Conservation (phyloP, 2,329 filamentous ascomycete species). For the Phaeosphaeriaceae sp. region DNA sequence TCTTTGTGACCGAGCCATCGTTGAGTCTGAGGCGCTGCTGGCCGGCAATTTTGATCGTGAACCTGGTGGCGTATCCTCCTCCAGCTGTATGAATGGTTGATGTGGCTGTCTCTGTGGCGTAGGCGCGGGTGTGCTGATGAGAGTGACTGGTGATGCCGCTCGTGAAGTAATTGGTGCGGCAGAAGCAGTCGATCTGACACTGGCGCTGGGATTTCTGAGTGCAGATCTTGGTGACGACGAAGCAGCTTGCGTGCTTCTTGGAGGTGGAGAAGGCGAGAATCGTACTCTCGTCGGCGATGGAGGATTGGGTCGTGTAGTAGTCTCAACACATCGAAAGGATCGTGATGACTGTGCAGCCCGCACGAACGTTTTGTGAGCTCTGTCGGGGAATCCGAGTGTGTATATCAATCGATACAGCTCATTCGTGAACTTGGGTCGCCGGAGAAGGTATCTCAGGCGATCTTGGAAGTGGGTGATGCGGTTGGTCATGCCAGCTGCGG, state of each 20-base stretch:
- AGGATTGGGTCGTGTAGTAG: not conserved
- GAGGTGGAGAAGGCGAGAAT: not conserved
- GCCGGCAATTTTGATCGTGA: not conserved
- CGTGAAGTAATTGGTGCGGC: not conserved
- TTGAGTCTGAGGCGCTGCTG: not conserved
- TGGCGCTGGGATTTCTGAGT: not conserved
- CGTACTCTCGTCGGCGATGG: not conserved
- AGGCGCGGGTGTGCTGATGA: not conserved
- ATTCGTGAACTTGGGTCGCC: conserved; percentile 8
- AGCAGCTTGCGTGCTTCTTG: not conserved
- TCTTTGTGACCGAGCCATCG: not conserved
- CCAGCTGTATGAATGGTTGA: not conserved
- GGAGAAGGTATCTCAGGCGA: conserved; percentile 11
- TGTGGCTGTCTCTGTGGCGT: not conserved
- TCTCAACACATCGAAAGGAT: conserved; percentile 2
- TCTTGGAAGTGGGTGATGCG: not conserved
- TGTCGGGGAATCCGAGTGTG: conserved; percentile 14
- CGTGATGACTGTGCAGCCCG: not conserved
- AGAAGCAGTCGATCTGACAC: not conserved
- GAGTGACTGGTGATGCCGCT: not conserved
- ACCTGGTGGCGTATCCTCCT: not conserved
- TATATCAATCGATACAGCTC: conserved; percentile 15
- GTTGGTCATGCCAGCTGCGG: not conserved
- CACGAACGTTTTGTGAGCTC: conserved; percentile 11
- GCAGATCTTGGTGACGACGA: not conserved